A percentile compares a stretch with the other conserved stretches of the same genome.
These are phyloP conservation scores for Malus fusca DNA, from an alignment of 306 rosid genomes.

Conservation along the genomic window DNA sequence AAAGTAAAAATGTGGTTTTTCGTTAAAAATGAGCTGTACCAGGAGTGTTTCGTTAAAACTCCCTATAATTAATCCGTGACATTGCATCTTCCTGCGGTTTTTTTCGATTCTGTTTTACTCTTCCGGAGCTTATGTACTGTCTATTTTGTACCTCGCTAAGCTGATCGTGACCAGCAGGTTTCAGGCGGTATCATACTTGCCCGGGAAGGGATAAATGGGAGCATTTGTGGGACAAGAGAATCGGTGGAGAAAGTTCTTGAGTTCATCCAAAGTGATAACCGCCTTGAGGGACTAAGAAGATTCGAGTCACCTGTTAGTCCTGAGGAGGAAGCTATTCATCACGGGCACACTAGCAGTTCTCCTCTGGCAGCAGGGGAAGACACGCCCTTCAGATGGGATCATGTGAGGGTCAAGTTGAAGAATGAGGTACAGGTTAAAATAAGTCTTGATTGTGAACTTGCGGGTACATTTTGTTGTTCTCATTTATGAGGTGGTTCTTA, in stretches of 20 bases:
- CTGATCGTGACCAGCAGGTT: constrained; percentile 80
- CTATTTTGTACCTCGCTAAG: constrained; percentile 33
- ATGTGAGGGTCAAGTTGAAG: constrained; percentile 94
- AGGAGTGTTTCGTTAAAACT: too few relatives aligned
- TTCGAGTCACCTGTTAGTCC: constrained; percentile 83
- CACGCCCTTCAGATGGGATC: constrained; percentile 91
- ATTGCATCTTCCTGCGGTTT: not conserved
- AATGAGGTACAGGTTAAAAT: constrained; percentile 53
- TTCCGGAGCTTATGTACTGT: not conserved
- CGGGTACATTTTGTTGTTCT: not conserved
- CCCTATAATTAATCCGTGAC: not conserved
- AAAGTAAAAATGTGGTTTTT: too few relatives aligned
- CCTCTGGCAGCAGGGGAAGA: constrained; percentile 97
- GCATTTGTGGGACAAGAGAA: constrained; percentile 76
- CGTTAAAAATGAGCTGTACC: too few relatives aligned
- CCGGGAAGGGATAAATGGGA: constrained; percentile 87
- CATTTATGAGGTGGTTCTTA: not conserved
- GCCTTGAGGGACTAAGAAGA: constrained; percentile 58
- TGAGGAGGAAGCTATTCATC: constrained; percentile 92
- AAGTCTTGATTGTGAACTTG: not conserved
- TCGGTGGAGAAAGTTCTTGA: constrained; percentile 67
- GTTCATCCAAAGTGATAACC: constrained; percentile 56
- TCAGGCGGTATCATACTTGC: constrained; percentile 97
- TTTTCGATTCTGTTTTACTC: not conserved
- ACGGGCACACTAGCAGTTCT: constrained; percentile 63